Evolutionary conservation across 805 yeast genomes (phyloP).

Genomic region (Grigorovia jiainica): DNA sequence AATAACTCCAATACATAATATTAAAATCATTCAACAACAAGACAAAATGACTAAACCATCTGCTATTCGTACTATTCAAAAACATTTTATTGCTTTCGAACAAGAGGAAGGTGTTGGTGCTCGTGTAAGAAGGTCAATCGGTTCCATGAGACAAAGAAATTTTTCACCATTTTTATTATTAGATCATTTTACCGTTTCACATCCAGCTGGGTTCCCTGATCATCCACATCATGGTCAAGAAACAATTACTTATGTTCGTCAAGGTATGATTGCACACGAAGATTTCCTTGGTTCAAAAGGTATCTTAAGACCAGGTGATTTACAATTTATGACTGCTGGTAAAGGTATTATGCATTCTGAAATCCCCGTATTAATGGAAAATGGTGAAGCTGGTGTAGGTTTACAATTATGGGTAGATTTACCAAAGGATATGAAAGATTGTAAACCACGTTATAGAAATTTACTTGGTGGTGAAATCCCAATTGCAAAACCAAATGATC

Average conservation of each 20-base stretch:
- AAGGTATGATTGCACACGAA: conserved; percentile 68
- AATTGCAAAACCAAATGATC: conserved; percentile 47
- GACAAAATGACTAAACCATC: conserved; percentile 2
- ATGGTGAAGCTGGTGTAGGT: conserved; percentile 48
- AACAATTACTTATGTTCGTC: conserved; percentile 58
- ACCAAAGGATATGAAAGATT: conserved; percentile 52
- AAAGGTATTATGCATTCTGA: conserved; percentile 79
- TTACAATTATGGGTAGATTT: conserved; percentile 85
- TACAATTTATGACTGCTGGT: conserved; percentile 93
- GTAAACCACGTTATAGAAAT: conserved; percentile 71
- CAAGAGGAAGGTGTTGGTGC: conserved; percentile 89
- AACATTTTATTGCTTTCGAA: conserved; percentile 49
- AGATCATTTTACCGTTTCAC: conserved; percentile 61
- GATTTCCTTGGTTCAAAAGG: conserved; percentile 86
- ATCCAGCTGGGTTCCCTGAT: conserved; percentile 70
- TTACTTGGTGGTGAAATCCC: conserved; percentile 65
- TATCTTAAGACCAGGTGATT: conserved; percentile 66
- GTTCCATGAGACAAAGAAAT: conserved; percentile 55
- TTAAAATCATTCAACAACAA: neutral
- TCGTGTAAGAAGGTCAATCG: conserved; percentile 70
- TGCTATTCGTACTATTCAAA: conserved; percentile 37
- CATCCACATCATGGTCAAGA: conserved; percentile 82
- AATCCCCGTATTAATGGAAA: conserved; percentile 56
- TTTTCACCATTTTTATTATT: conserved; percentile 76
- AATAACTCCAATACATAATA: neutral